Conservation (phyloP, 108 stramenopile species). For the Parietichytrium sp. region DNA sequence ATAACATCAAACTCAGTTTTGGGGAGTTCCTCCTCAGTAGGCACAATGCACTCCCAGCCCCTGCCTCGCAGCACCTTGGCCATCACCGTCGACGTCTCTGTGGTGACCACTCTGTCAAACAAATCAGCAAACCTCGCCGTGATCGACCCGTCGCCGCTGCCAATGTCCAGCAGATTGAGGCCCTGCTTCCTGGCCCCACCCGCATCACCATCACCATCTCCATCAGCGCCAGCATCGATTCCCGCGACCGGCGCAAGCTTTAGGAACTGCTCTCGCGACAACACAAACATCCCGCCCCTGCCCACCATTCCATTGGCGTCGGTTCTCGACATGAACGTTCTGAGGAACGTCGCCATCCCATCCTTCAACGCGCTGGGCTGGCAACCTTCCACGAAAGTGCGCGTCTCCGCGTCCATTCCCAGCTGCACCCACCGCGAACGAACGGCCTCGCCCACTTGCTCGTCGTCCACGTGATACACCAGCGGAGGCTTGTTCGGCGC, state of each 20-base stretch:
- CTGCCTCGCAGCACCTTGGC: neutral
- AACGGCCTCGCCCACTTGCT: neutral
- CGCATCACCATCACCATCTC: too few relatives aligned
- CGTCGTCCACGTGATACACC: neutral
- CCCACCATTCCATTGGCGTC: constrained; percentile 11
- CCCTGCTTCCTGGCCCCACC: neutral
- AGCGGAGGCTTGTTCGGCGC: neutral
- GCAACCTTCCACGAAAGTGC: neutral
- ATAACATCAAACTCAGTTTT: neutral
- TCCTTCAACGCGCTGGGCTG: neutral
- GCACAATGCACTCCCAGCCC: neutral
- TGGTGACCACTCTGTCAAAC: constrained; percentile 26
- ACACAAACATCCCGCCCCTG: constrained; percentile 5
- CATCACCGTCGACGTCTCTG: constrained; percentile 16
- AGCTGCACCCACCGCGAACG: neutral
- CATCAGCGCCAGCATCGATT: too few relatives aligned
- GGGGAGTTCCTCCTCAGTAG: neutral
- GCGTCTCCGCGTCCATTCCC: neutral
- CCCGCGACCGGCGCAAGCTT: neutral
- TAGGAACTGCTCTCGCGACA: neutral
- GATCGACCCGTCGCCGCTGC: constrained; percentile 23
- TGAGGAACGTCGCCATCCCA: neutral
- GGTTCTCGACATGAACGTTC: constrained; percentile 31
- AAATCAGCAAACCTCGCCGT: neutral
- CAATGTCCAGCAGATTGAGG: neutral